A percentile compares a stretch with the other conserved stretches of the same genome.
Conservation (phyloP, 352 stramenopile species). For the Thalassiosira livingstoniorum region DNA sequence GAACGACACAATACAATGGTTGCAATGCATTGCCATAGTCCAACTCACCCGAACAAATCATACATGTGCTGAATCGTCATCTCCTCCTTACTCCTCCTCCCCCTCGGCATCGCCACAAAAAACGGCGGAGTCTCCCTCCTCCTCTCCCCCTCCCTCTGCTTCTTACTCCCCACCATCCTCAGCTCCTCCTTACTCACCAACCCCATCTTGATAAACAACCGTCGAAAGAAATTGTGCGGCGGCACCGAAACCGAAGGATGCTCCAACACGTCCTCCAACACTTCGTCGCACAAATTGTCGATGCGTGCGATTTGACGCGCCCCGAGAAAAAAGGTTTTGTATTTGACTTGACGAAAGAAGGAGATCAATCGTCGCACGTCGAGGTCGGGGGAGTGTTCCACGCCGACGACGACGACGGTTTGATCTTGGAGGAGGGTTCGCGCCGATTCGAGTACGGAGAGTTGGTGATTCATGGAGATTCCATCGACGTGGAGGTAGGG, state of each 20-base stretch:
- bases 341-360: slow-evolving; percentile 59
- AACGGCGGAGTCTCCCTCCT: slow-evolving; percentile 58
- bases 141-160: slow-evolving; percentile 15
- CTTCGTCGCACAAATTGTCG: slow-evolving; percentile 67
- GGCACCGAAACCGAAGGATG: slow-evolving; percentile 53
- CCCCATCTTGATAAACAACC: slow-evolving; percentile 48
- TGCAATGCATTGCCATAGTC: too few relatives aligned
- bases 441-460: slow-evolving; percentile 52
- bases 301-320: slow-evolving; percentile 58
- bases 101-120: slow-evolving; percentile 69
- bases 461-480: slow-evolving; percentile 49
- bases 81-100: slow-evolving; percentile 60
- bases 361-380: slow-evolving; percentile 56
- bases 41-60: slow-evolving; percentile 70
- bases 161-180: slow-evolving; percentile 10
- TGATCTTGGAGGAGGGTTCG: slow-evolving; percentile 47
- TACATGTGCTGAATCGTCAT: slow-evolving; percentile 76
- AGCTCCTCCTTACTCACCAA: slow-evolving; percentile 51
- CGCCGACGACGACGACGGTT: slow-evolving; percentile 56
- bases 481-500: slow-evolving; percentile 70
- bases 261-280: slow-evolving; percentile 62
- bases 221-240: slow-evolving; percentile 16
- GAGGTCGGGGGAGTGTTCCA: slow-evolving; percentile 65
- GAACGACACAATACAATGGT: too few relatives aligned
- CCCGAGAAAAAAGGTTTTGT: slow-evolving; percentile 71